These are phyloP conservation scores for Teunomyces atbi DNA, from an alignment of 805 yeast species.

Conservation along the genomic window DNA sequence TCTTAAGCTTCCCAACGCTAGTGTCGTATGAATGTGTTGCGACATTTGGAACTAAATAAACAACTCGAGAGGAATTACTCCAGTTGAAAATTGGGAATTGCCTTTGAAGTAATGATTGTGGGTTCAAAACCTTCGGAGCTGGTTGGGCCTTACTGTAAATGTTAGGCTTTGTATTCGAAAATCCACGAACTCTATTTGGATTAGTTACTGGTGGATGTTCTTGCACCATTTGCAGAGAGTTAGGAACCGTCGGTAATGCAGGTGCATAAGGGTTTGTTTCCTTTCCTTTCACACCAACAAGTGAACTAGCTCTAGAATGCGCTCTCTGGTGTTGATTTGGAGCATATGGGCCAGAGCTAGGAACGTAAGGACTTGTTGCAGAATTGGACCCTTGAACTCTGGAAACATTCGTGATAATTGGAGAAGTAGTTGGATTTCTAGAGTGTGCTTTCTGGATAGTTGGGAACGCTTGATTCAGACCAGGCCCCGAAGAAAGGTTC, in stretches of 20 bases:
- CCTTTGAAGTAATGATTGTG: constrained; percentile 52
- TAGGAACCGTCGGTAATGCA: constrained; percentile 14
- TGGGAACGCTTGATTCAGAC: constrained; percentile 12
- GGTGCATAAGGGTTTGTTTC: constrained; percentile 45
- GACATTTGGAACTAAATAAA: constrained; percentile 25
- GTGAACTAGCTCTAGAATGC: constrained; percentile 40
- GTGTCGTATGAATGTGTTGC: constrained; percentile 5
- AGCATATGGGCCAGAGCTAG: constrained; percentile 44
- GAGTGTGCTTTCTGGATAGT: constrained; percentile 4
- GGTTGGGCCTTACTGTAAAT: constrained; percentile 17
- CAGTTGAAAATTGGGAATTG: constrained; percentile 80
- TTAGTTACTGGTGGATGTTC: neutral
- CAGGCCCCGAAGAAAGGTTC: constrained; percentile 3
- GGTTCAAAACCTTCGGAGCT: constrained; percentile 40
- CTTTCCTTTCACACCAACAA: constrained; percentile 38
- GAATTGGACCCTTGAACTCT: constrained; percentile 19
- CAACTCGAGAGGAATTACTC: constrained; percentile 36
- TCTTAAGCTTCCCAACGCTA: constrained; percentile 26
- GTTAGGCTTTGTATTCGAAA: constrained; percentile 19
- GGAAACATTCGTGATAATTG: constrained; percentile 26
- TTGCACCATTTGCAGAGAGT: neutral
- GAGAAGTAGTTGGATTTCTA: constrained; percentile 11
- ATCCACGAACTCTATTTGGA: constrained; percentile 21
- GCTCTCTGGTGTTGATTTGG: constrained; percentile 34
- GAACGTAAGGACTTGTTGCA: constrained; percentile 40